Conservation (phyloP, 2,329 filamentous ascomycete species). For the Chaetothyriales sp. region DNA sequence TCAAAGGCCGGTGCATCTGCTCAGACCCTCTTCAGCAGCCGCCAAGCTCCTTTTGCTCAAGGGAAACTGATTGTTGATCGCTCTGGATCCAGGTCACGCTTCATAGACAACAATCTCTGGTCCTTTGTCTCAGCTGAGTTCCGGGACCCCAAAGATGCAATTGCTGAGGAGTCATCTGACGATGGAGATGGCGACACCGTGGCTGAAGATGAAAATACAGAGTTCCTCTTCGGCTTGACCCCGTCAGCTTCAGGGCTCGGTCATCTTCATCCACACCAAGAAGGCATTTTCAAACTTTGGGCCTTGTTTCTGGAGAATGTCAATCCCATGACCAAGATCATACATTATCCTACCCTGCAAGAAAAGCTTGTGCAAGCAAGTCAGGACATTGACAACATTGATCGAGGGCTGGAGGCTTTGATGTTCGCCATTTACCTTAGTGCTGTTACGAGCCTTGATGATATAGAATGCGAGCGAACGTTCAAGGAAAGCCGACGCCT, state of each 20-base stretch:
- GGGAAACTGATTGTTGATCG: neutral
- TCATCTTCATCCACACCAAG: conserved; percentile 16
- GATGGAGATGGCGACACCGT: conserved; percentile 13
- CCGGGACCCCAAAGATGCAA: conserved; percentile 9
- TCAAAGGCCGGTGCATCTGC: neutral
- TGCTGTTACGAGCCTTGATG: conserved; percentile 34
- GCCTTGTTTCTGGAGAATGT: conserved; percentile 59
- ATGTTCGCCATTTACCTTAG: conserved; percentile 47
- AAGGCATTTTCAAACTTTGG: conserved; percentile 52
- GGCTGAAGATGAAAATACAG: conserved; percentile 8
- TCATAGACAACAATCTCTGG: conserved; percentile 18
- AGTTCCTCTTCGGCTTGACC: conserved; percentile 15
- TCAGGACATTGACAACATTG: conserved; percentile 18
- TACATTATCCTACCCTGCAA: conserved; percentile 57
- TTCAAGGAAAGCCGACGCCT: conserved; percentile 38
- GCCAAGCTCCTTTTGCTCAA: conserved; percentile 1
- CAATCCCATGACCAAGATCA: conserved; percentile 56
- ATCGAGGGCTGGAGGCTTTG: conserved; percentile 35
- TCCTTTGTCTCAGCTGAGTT: conserved; percentile 14
- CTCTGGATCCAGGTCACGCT: conserved; percentile 7
- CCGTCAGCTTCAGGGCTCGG: conserved; percentile 8
- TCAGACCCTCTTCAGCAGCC: neutral
- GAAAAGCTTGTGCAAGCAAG: conserved; percentile 49
- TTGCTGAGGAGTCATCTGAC: conserved; percentile 15
- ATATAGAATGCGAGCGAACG: conserved; percentile 30